A percentile compares a stretch with the other conserved stretches of the same genome.
phyloP scores from a whole-genome alignment of 2,329 filamentous ascomycete species.

The Calonectria hongkongensis region DNA sequence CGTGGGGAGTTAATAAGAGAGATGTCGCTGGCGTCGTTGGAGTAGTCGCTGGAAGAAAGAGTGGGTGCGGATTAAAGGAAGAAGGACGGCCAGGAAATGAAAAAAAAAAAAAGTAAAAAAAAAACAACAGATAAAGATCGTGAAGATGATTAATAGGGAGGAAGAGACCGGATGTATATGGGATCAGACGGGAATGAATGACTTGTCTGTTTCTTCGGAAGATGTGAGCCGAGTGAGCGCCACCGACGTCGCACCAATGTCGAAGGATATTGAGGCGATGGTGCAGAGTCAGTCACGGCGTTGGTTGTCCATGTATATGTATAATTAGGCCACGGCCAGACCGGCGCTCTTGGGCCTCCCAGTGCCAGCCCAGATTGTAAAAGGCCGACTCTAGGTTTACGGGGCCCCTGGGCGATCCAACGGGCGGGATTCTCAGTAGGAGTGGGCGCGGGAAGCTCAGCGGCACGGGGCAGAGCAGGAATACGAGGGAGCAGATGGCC shows the following conservation, averaged over 20 bases:
- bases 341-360: slow-evolving; percentile 6
- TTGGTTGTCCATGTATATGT: slow-evolving; percentile 15
- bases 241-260: slow-evolving; percentile 16
- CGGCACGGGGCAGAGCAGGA: neutral
- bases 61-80: neutral
- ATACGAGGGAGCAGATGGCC: slow-evolving; percentile 16
- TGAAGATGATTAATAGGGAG: neutral
- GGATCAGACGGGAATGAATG: slow-evolving; percentile 13
- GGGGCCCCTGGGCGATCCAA: slow-evolving; percentile 11
- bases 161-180: slow-evolving; percentile 10
- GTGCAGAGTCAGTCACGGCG: slow-evolving; percentile 20
- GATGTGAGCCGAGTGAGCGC: slow-evolving; percentile 16
- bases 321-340: slow-evolving; percentile 3
- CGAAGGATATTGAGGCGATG: slow-evolving; percentile 2
- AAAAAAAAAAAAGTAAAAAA: neutral
- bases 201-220: slow-evolving; percentile 15
- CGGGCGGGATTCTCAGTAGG: slow-evolving; percentile 19
- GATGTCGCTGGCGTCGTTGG: neutral
- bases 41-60: neutral
- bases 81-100: neutral
- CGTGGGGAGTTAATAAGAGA: neutral
- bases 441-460: neutral
- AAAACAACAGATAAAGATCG: neutral
- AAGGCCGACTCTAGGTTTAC: slow-evolving; percentile 10
- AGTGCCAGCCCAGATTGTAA: no score